phyloP scores from a whole-genome alignment of 2,329 filamentous ascomycete genomes.

The Penicillium sp. region DNA sequence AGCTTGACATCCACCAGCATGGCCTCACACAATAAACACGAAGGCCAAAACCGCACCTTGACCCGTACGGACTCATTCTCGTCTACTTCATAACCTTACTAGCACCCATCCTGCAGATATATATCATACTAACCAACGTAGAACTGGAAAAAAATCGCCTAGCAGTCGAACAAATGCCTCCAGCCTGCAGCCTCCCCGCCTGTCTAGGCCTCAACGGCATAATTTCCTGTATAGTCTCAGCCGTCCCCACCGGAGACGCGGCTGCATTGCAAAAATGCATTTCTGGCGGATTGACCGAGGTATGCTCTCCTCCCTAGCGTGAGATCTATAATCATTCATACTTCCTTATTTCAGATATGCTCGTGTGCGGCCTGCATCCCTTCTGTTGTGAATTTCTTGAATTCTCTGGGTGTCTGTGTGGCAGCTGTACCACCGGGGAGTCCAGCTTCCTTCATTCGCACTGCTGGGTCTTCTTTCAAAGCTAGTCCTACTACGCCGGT shows the following conservation, averaged over 20 bases:
- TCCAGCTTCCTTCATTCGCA: no score
- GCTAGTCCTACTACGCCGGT: neutral
- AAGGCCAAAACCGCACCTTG: neutral
- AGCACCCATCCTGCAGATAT: no score
- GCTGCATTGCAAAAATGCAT: constrained; percentile 18
- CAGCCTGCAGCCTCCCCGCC: constrained; percentile 17
- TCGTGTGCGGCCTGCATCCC: constrained; percentile 22
- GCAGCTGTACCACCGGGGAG: neutral
- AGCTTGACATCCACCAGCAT: constrained; percentile 1
- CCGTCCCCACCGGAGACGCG: constrained; percentile 13
- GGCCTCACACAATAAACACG: neutral
- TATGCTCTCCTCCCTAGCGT: neutral
- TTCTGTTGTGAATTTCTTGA: constrained; percentile 7
- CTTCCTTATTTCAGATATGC: constrained; percentile 15
- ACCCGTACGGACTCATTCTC: constrained; percentile 1
- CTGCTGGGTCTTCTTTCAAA: neutral
- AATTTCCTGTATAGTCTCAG: constrained; percentile 18
- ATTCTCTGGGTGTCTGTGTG: constrained; percentile 18
- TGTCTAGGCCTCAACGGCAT: constrained; percentile 18
- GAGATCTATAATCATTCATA: neutral
- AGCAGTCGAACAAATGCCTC: constrained; percentile 14
- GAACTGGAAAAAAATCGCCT: constrained; percentile 15
- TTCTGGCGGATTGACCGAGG: constrained; percentile 13
- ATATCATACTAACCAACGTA: neutral
- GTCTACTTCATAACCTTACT: neutral